Conservation (phyloP, 768 basidiomycete species). For the Lactifluus subvellereus region DNA sequence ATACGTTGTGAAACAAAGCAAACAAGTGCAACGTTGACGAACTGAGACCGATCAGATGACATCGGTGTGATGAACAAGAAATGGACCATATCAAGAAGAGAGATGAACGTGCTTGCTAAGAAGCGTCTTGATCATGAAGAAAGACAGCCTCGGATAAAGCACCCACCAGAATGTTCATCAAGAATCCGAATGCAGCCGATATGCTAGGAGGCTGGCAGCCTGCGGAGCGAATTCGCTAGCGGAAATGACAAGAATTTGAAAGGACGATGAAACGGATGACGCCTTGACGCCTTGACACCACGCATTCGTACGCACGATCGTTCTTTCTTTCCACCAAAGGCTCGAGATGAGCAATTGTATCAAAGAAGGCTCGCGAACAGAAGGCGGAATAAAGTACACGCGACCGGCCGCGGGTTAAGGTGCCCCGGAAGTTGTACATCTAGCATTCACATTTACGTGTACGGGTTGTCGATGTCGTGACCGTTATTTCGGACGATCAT, state of each 20-base stretch:
- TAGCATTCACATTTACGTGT: neutral
- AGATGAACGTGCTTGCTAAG: neutral
- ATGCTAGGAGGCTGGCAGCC: neutral
- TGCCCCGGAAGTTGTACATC: neutral
- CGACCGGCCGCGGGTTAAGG: neutral
- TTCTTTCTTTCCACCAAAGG: neutral
- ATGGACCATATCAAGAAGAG: neutral
- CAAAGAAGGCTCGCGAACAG: neutral
- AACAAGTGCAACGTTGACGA: neutral
- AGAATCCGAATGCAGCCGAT: neutral
- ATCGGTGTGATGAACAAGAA: neutral
- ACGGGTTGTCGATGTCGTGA: neutral
- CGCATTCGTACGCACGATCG: neutral
- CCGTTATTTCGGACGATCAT: neutral
- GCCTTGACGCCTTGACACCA: neutral
- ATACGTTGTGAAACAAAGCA: neutral
- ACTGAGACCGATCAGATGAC: neutral
- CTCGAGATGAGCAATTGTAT: neutral
- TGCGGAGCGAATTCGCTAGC: neutral
- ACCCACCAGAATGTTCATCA: neutral
- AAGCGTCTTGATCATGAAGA: neutral
- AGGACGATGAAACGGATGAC: neutral
- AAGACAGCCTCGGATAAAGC: neutral
- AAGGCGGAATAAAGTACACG: neutral
- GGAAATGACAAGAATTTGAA: neutral